Base-by-base conservation (phyloP, 148 eudicot species). In the Camellia granthamiana region DNA sequence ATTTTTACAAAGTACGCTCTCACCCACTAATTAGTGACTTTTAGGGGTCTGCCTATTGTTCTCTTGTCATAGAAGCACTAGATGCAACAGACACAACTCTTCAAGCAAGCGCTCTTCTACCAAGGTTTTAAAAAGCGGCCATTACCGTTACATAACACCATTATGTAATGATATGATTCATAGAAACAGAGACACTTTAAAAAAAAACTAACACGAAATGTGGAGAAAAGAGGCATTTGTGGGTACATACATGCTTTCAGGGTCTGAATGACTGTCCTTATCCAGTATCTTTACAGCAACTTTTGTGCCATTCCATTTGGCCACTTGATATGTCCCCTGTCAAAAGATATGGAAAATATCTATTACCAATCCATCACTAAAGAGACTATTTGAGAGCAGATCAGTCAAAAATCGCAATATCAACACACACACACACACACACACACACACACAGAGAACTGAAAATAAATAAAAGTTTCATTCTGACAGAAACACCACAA, bases 241-340 rank as follows among this genome's bases (percentile, higher is more conserved):
- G 60, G 52, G 66, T 30, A 64, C 88, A 61, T 92, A 96, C 99
- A 97, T 92, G 91, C 90, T 77, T 77, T 94, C 98, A 74, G 98
- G 97, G 87, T 94, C 92, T 76, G 97, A 86, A 79, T 90, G 86
- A 85, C 97, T 88, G 81, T 94, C 99, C 87, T 94, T 97, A 83
- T 97, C 95, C 71, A 97, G 95, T 91, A 97, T 97, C 89, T 97
- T 97, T 68, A 92, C 99, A 72, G 98, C 88, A 85, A 97, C 99
- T 90, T 88, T 97, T 84, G 97, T 92, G 75, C 99, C 99, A 77
- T 97, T 94, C 99, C 99, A 97, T 85, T 97, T 97, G 69, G 99
- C 99, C 59, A 94, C 90, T 86, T 97, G 99, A 81, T 92, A 97
- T 51, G 84, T 82, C 83, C 98, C 99, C 99, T 96, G 92, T 74